Conservation (phyloP, 768 basidiomycete species). For the Rubroboletus pulcherrimus region DNA sequence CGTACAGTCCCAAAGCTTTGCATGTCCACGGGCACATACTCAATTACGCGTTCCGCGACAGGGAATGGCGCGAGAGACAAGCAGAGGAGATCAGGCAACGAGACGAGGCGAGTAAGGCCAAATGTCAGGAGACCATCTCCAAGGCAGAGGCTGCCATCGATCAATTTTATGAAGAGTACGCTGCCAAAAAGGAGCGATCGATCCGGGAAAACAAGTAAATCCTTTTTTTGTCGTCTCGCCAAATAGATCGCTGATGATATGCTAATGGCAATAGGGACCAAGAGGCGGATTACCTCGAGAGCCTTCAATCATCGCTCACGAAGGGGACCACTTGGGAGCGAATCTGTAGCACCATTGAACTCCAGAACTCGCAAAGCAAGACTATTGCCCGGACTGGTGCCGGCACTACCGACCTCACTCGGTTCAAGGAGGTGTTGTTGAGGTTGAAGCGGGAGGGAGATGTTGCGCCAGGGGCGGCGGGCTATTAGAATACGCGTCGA, state of each 20-base stretch:
- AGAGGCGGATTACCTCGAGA: slow-evolving; percentile 75
- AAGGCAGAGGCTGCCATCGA: slow-evolving; percentile 86
- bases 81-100: slow-evolving; percentile 77
- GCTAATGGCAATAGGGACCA: slow-evolving; percentile 58
- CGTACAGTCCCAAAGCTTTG: not conserved
- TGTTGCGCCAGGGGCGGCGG: slow-evolving; percentile 86
- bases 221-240: not conserved
- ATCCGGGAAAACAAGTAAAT: slow-evolving; percentile 94
- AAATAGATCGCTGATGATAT: not conserved
- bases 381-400: slow-evolving; percentile 83
- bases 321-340: slow-evolving; percentile 95
- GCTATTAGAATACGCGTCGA: slow-evolving; percentile 55
- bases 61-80: slow-evolving; percentile 87
- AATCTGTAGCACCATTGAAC: slow-evolving; percentile 78
- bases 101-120: slow-evolving; percentile 74
- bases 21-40: not conserved
- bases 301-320: slow-evolving; percentile 72
- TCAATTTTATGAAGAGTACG: slow-evolving; percentile 86
- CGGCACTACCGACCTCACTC: slow-evolving; percentile 82
- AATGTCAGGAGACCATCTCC: slow-evolving; percentile 76
- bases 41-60: slow-evolving; percentile 28
- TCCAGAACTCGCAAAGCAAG: slow-evolving; percentile 97
- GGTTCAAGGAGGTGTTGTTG: slow-evolving; percentile 92
- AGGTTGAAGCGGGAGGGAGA: slow-evolving; percentile 88
- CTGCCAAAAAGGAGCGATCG: slow-evolving; percentile 81